phyloP scores from a whole-genome alignment of 495 filamentous ascomycete species.

The Trichocladium antarcticum region DNA sequence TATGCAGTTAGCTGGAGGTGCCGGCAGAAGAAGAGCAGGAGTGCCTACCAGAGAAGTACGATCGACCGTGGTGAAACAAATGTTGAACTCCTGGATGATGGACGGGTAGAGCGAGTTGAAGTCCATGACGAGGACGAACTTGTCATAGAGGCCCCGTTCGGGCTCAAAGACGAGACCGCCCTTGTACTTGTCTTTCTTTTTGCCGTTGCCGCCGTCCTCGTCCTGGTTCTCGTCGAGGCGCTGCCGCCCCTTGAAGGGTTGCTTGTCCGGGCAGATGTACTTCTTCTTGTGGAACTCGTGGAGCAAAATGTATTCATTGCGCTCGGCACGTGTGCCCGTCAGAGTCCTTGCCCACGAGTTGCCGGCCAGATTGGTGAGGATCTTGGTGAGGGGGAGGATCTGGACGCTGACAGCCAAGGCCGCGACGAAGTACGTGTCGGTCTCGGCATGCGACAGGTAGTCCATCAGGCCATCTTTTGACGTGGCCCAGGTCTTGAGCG shows the following conservation, averaged over 20 bases:
- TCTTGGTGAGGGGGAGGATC: slow-evolving; percentile 86
- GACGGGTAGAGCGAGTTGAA: slow-evolving; percentile 98
- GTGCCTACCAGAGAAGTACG: slow-evolving; percentile 47
- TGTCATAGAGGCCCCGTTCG: slow-evolving; percentile 93
- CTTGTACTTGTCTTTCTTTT: slow-evolving; percentile 99
- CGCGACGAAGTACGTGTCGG: slow-evolving; percentile 91
- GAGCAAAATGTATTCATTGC: slow-evolving; percentile 97
- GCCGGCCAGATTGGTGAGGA: slow-evolving; percentile 90
- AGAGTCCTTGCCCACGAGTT: slow-evolving; percentile 97
- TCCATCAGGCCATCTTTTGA: slow-evolving; percentile 82
- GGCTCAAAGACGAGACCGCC: slow-evolving; percentile 97
- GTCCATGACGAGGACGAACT: slow-evolving; percentile 96
- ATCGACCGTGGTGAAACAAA: slow-evolving; percentile 97
- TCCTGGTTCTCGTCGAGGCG: slow-evolving; percentile 52
- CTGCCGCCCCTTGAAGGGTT: slow-evolving; percentile 54
- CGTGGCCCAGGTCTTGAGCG: slow-evolving; percentile 77
- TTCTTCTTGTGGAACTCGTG: slow-evolving; percentile 94
- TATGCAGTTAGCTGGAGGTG: neutral
- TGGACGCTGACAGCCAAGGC: slow-evolving; percentile 79
- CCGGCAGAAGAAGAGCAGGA: neutral
- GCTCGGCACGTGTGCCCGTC: slow-evolving; percentile 88
- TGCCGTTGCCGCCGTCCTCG: slow-evolving; percentile 53
- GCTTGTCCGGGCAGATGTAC: slow-evolving; percentile 94
- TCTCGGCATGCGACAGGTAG: slow-evolving; percentile 82
- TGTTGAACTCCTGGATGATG: slow-evolving; percentile 98